Evolutionary conservation across 345 rosid species (phyloP).

Genomic region (Sonneratia alba): DNA sequence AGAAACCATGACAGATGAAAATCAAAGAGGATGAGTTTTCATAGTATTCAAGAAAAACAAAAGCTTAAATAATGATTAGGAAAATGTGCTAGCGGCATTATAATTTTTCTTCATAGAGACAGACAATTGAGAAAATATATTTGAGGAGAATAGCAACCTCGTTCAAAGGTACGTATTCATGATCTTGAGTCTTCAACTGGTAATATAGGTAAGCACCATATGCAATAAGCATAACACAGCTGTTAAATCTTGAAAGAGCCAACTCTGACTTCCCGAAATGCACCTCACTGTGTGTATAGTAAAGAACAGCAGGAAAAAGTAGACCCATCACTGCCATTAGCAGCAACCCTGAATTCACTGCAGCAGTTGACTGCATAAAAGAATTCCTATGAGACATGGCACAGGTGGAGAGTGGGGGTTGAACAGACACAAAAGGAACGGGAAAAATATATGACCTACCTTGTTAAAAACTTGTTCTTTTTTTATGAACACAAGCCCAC

Average conservation of each 20-base stretch:
- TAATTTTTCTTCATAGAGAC: no score
- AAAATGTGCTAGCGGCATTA: not conserved
- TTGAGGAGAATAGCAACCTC: constrained; percentile 33
- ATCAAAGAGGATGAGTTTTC: not conserved
- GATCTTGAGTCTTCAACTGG: constrained; percentile 57
- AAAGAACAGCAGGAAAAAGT: constrained; percentile 88
- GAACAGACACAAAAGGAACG: not conserved
- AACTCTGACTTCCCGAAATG: constrained; percentile 79
- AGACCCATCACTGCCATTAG: constrained; percentile 97
- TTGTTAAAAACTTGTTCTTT: constrained; percentile 82
- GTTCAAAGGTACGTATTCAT: constrained; percentile 35
- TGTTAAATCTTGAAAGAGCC: constrained; percentile 90
- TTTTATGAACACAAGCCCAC: constrained; percentile 53
- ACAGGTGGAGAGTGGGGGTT: not conserved
- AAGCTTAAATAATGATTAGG: not conserved
- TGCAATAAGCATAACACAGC: constrained; percentile 84
- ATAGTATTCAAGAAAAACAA: not conserved
- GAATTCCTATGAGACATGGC: constrained; percentile 23
- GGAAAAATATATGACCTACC: constrained; percentile 24
- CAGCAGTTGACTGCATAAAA: constrained; percentile 60
- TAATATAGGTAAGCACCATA: constrained; percentile 78
- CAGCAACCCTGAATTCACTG: constrained; percentile 77
- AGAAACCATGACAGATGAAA: no score
- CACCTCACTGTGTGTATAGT: constrained; percentile 80
- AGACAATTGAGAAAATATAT: not conserved